Conservation (phyloP, 257 asterid species). For the Scutellaria baicalensis region DNA sequence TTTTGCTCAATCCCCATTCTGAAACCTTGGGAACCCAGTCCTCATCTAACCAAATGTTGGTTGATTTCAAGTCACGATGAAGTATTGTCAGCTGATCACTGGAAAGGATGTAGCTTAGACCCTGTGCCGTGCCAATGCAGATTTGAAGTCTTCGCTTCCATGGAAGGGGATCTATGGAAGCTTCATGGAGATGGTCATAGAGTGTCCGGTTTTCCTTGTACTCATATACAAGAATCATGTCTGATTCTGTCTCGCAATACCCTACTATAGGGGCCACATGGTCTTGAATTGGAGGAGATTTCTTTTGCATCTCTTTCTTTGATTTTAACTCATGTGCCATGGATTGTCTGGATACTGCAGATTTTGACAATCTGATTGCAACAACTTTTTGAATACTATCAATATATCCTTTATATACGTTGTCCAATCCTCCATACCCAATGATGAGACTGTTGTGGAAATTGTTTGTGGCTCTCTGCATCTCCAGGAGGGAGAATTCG, state of each 20-base stretch:
- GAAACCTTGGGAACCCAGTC: conserved; percentile 54
- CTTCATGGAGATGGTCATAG: conserved; percentile 51
- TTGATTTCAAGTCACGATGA: conserved; percentile 44
- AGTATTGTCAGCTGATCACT: conserved; percentile 38
- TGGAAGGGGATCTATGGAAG: conserved; percentile 45
- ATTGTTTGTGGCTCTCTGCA: conserved; percentile 48
- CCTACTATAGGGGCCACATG: conserved; percentile 47
- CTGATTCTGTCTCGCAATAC: conserved; percentile 36
- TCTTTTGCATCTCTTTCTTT: conserved; percentile 34
- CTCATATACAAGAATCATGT: conserved; percentile 45
- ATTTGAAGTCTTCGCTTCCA: conserved; percentile 65
- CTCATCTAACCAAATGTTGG: conserved; percentile 53
- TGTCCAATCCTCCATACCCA: conserved; percentile 47
- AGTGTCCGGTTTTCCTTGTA: conserved; percentile 47
- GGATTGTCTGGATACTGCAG: conserved; percentile 32
- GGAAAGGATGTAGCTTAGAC: conserved; percentile 43
- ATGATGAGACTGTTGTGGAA: conserved; percentile 41
- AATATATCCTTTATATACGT: conserved; percentile 36
- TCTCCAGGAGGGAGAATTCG: conserved; percentile 36
- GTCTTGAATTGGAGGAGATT: conserved; percentile 22
- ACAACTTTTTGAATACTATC: conserved; percentile 29
- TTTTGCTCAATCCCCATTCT: conserved; percentile 39
- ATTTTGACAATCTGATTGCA: conserved; percentile 47
- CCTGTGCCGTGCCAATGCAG: conserved; percentile 49
- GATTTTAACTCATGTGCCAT: conserved; percentile 44